Evolutionary conservation across 2,329 filamentous ascomycete genomes (phyloP).

Genomic region (Tolypocladium endophyticum): DNA sequence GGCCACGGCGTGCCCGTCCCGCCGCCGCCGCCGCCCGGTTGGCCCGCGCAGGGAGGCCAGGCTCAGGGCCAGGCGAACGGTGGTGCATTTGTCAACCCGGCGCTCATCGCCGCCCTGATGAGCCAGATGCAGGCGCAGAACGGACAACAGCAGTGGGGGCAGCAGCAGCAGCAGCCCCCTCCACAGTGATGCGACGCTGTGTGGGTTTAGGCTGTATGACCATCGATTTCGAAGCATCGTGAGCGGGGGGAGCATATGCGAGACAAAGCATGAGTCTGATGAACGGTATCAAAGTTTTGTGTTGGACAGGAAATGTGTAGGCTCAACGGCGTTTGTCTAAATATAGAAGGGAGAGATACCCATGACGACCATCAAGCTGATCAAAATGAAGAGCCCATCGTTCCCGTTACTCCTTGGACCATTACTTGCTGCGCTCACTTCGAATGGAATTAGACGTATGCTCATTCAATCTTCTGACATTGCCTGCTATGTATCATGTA

Average conservation of each 20-base stretch:
- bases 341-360: background rate
- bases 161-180: constrained; percentile 8
- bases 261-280: background rate
- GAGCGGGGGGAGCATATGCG: background rate
- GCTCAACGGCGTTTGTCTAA: background rate
- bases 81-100: constrained; percentile 45
- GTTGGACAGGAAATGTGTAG: background rate
- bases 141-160: constrained; percentile 17
- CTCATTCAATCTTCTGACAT: no score
- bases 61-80: constrained; percentile 19
- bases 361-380: background rate
- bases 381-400: no score
- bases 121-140: constrained; percentile 29
- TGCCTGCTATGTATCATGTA: background rate
- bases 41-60: constrained; percentile 15
- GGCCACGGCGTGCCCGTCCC: constrained; percentile 20
- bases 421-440: background rate
- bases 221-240: background rate
- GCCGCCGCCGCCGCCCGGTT: constrained; percentile 29
- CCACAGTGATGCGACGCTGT: background rate
- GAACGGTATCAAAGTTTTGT: background rate
- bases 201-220: background rate
- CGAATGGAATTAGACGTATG: no score
- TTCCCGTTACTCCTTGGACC: background rate
- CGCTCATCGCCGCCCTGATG: constrained; percentile 42